phyloP scores from a whole-genome alignment of 2,329 filamentous ascomycete genomes.

The Sporothrix euskadiensis region DNA sequence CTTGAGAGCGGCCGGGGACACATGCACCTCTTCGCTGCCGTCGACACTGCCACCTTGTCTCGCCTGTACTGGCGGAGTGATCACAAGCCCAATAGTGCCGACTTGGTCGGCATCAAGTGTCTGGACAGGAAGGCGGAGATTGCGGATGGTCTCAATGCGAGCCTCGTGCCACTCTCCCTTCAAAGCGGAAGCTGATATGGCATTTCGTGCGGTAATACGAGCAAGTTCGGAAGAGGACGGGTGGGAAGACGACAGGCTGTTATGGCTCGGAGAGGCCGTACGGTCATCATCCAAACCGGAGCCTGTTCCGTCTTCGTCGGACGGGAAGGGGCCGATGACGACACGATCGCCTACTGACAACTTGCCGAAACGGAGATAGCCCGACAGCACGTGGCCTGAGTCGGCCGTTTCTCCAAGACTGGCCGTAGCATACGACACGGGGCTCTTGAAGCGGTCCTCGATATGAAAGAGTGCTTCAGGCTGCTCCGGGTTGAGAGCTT shows the following conservation, averaged over 20 bases:
- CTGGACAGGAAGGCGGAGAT: constrained; percentile 79
- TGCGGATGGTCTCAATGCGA: constrained; percentile 80
- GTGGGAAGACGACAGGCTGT: constrained; percentile 54
- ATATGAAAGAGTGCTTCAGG: constrained; percentile 76
- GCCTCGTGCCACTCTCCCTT: constrained; percentile 77
- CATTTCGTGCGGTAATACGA: constrained; percentile 54
- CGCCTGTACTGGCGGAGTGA: constrained; percentile 45
- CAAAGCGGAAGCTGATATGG: constrained; percentile 52
- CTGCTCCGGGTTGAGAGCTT: constrained; percentile 58
- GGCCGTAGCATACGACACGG: constrained; percentile 59
- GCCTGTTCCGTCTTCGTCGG: constrained; percentile 51
- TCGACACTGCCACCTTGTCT: not conserved
- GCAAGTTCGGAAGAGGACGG: constrained; percentile 56
- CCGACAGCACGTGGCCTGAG: constrained; percentile 74
- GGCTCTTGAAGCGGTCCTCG: constrained; percentile 82
- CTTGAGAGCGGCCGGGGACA: constrained; percentile 39
- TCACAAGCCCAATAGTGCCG: constrained; percentile 79
- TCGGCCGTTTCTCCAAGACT: constrained; percentile 47
- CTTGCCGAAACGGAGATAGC: constrained; percentile 76
- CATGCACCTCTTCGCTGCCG: constrained; percentile 25
- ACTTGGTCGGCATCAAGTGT: constrained; percentile 78
- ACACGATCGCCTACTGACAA: constrained; percentile 77
- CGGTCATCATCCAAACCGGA: constrained; percentile 51
- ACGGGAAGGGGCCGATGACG: constrained; percentile 74
- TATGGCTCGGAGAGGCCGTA: constrained; percentile 50